Evolutionary conservation across 257 asterid species (phyloP), one percentile per base, ranked within the genome.

Genomic region (Nicotiana tomentosiformis): DNA sequence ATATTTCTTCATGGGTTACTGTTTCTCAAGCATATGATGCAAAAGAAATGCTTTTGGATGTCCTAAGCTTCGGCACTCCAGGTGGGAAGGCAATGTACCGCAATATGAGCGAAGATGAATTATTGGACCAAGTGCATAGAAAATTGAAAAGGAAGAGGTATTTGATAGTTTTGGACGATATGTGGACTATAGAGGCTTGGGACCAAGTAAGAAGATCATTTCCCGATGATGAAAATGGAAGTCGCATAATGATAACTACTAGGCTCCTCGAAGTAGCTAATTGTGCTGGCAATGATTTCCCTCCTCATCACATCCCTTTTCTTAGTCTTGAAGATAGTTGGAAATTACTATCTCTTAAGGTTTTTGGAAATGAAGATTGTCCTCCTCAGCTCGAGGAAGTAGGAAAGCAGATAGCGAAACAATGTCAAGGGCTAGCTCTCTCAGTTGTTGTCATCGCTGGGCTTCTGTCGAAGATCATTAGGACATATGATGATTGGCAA

Each of bases 221-320:
- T 65, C 89, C 88, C 1, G 62, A 79, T 30, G 83, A 82, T 35
- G 12, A 2, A 6, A 82, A 79, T 5, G 57, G 87, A 30, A 86
- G 89, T 55, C 81, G 84, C 60, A 82, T 86, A 14, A 20, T 86
- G 68, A 2, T 87, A 49, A 87, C 88, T 10, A 87, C 83, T 80
- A 68, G 87, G 29, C 30, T 26, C 10, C 4, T 23, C 5, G 15
- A 84, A n/a, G 57, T 86, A 37, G 78, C 70, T 26, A 2, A 9
- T 1, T 23, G 56, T 16, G 68, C 33, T 18, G 57, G 55, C 5
- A 37, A 12, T 46, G 26, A 2, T 6, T 23, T 32, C 30, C n/a
- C 5, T 32, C 67, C 80, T 26, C 84, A 84, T 82, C 82, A 9
- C 9, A 55, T 84, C 46, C 84, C 65, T 53, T 43, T 30, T 9